phyloP scores from a whole-genome alignment of 2,329 filamentous ascomycete genomes.

The Arthroderma sp. region DNA sequence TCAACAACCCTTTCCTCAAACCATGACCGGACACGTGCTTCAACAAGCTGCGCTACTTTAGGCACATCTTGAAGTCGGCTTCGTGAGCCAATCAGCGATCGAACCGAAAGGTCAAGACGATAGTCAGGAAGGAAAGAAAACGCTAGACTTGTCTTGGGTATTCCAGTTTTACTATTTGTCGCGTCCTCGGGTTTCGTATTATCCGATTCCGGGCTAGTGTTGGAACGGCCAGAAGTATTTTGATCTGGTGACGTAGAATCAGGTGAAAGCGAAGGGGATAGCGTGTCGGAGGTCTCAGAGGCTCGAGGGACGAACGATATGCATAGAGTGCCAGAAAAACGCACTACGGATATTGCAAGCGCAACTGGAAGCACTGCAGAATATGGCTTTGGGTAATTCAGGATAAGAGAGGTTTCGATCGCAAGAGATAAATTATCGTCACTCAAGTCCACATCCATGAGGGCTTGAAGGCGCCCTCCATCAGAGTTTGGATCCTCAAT shows the following conservation, averaged over 20 bases:
- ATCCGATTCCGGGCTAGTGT: neutral
- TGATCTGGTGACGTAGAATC: slow-evolving; percentile 10
- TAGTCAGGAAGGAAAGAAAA: slow-evolving; percentile 70
- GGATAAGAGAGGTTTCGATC: slow-evolving; percentile 80
- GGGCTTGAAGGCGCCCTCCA: slow-evolving; percentile 71
- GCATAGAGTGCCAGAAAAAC: slow-evolving; percentile 88
- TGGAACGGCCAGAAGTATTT: neutral
- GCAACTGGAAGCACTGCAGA: slow-evolving; percentile 86
- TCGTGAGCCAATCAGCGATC: slow-evolving; percentile 50
- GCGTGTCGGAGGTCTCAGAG: slow-evolving; percentile 11
- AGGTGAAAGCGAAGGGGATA: slow-evolving; percentile 18
- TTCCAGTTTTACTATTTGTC: slow-evolving; percentile 30
- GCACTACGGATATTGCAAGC: slow-evolving; percentile 75
- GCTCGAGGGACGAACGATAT: slow-evolving; percentile 76
- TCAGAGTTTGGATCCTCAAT: slow-evolving; percentile 46
- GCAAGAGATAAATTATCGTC: slow-evolving; percentile 85
- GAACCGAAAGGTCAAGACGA: slow-evolving; percentile 50
- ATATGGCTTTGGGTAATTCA: slow-evolving; percentile 87
- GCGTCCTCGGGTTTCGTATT: slow-evolving; percentile 5
- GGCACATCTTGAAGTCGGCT: slow-evolving; percentile 52
- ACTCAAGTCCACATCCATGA: slow-evolving; percentile 93
- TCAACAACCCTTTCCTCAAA: slow-evolving; percentile 55
- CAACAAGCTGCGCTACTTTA: slow-evolving; percentile 53
- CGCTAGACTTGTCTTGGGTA: slow-evolving; percentile 69
- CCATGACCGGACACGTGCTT: slow-evolving; percentile 51